A percentile compares a stretch with the other conserved stretches of the same genome.
Evolutionary conservation across 139 green algal genomes (phyloP).

Genomic region (Picocystis salinarum): DNA sequence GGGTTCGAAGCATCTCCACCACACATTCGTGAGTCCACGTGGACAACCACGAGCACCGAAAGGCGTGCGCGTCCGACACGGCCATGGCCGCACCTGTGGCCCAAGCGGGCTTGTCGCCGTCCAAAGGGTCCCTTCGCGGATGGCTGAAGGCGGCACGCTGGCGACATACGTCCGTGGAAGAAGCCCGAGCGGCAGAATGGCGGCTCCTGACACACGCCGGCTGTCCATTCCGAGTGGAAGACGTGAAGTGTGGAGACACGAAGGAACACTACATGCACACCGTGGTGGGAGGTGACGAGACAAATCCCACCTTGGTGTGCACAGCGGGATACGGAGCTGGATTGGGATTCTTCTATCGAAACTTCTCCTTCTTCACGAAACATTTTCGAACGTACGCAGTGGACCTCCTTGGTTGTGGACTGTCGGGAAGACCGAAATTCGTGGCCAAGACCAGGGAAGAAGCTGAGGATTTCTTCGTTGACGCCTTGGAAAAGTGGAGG

Average conservation of each 20-base stretch:
- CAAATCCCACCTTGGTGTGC: slow-evolving; percentile 30
- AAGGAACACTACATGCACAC: slow-evolving; percentile 48
- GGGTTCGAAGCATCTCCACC: no score
- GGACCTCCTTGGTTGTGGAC: slow-evolving; percentile 65
- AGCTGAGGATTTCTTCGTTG: slow-evolving; percentile 62
- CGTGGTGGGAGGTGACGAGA: slow-evolving; percentile 11
- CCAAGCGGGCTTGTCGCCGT: slow-evolving; percentile 4
- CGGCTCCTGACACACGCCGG: slow-evolving; percentile 17
- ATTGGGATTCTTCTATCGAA: slow-evolving; percentile 39
- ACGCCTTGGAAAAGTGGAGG: slow-evolving; percentile 43
- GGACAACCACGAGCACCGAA: no score
- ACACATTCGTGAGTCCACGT: no score
- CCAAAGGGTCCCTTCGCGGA: slow-evolving; percentile 8
- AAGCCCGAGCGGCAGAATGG: slow-evolving; percentile 21
- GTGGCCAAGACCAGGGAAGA: slow-evolving; percentile 21
- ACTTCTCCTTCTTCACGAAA: slow-evolving; percentile 27
- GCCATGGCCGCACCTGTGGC: slow-evolving; percentile 8
- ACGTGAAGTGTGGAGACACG: slow-evolving; percentile 21
- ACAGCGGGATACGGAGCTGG: slow-evolving; percentile 54
- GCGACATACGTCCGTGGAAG: slow-evolving; percentile 23
- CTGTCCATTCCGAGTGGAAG: slow-evolving; percentile 10
- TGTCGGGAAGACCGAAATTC: slow-evolving; percentile 55
- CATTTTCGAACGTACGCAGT: slow-evolving; percentile 36
- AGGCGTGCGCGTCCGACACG: no score
- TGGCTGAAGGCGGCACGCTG: slow-evolving; percentile 23